A percentile compares a stretch with the other conserved stretches of the same genome.
Evolutionary conservation across 2,329 filamentous ascomycete species (phyloP).

Genomic region (Ceratocystis harringtonii): DNA sequence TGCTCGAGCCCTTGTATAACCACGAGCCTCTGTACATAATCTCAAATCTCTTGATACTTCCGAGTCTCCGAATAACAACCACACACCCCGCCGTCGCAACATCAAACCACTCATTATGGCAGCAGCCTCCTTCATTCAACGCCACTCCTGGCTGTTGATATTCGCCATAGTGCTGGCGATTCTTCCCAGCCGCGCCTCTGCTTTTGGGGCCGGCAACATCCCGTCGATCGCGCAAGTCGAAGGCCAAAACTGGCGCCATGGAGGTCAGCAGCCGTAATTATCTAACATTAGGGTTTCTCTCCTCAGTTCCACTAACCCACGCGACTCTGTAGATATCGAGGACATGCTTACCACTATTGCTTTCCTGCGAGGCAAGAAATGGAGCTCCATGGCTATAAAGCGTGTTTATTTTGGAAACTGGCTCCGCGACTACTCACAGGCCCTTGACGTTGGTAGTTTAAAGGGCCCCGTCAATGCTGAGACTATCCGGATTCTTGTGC

Average conservation of each 20-base stretch:
- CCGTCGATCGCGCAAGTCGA: slow-evolving; percentile 50
- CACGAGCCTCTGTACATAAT: neutral
- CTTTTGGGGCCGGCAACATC: slow-evolving; percentile 58
- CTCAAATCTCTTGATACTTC: too few species aligned
- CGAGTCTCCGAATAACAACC: neutral
- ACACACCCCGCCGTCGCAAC: neutral
- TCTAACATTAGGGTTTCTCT: neutral
- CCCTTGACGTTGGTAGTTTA: slow-evolving; percentile 64
- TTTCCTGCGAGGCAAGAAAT: slow-evolving; percentile 69
- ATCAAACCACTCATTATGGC: slow-evolving; percentile 28
- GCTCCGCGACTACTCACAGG: slow-evolving; percentile 74
- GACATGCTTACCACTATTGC: slow-evolving; percentile 65
- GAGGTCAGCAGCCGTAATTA: slow-evolving; percentile 29
- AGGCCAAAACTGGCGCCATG: slow-evolving; percentile 55
- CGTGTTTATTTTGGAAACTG: slow-evolving; percentile 77
- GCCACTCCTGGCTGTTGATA: slow-evolving; percentile 37
- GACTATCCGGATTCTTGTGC: slow-evolving; percentile 58
- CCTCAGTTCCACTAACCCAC: neutral
- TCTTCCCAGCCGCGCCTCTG: slow-evolving; percentile 40
- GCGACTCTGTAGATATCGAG: slow-evolving; percentile 46
- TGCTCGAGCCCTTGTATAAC: neutral
- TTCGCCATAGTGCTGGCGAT: slow-evolving; percentile 40
- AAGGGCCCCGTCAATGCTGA: slow-evolving; percentile 59
- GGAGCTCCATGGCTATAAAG: slow-evolving; percentile 64
- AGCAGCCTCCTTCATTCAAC: slow-evolving; percentile 34